These are phyloP conservation scores for Fragaria iinumae DNA, from an alignment of 306 rosid genomes.

Conservation along the genomic window DNA sequence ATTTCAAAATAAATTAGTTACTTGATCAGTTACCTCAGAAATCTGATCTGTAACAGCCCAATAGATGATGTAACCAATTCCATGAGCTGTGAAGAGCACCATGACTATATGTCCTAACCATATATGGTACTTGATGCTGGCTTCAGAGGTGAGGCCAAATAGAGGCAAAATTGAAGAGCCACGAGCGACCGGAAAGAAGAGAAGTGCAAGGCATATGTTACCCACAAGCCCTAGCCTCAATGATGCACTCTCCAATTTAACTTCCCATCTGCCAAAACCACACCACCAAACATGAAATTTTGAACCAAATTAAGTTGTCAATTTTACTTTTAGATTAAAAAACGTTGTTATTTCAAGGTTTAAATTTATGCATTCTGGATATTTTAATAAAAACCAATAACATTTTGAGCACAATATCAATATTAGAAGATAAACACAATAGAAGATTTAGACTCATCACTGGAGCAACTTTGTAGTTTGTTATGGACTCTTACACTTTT, in stretches of 20 bases:
- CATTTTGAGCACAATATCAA: background rate
- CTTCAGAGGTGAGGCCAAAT: constrained; percentile 68
- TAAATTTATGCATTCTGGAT: too few species aligned
- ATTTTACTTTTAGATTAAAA: too few species aligned
- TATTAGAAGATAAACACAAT: background rate
- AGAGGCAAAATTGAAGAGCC: constrained; percentile 70
- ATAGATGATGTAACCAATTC: constrained; percentile 37
- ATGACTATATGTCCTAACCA: constrained; percentile 69
- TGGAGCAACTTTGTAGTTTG: background rate
- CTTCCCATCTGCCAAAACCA: constrained; percentile 61
- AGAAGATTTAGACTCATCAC: background rate
- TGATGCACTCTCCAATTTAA: constrained; percentile 37
- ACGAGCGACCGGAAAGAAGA: constrained; percentile 76
- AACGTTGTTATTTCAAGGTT: too few species aligned
- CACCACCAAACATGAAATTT: constrained; percentile 8
- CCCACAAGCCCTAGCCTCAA: constrained; percentile 50
- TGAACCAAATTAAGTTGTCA: too few species aligned
- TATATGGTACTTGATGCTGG: constrained; percentile 69
- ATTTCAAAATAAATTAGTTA: background rate
- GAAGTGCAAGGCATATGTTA: constrained; percentile 50
- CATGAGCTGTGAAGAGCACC: constrained; percentile 74
- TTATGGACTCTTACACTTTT: constrained; percentile 44
- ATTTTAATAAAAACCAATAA: too few species aligned
- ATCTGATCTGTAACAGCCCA: constrained; percentile 43
- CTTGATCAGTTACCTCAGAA: constrained; percentile 34